Percentiles rank a stretch among this genome's conserved stretches.
These are phyloP conservation scores for Sesbania bispinosa DNA, from an alignment of 306 rosid species.

Conservation along the genomic window DNA sequence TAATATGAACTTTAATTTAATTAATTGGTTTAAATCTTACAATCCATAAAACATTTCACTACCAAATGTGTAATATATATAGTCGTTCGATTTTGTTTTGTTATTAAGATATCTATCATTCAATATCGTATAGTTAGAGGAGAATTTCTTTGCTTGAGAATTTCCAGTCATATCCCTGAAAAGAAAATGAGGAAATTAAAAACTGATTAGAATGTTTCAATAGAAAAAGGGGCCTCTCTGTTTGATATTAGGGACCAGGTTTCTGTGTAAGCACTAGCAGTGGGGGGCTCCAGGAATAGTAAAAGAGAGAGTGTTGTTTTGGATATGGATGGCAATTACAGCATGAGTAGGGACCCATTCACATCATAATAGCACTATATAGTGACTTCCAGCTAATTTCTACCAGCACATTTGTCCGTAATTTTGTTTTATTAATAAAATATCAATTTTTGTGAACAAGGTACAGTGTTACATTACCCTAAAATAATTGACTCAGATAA, in stretches of 20 bases:
- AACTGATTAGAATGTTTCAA: not conserved
- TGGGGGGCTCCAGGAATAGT: not conserved
- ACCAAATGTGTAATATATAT: too few relatives aligned
- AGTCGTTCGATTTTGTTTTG: not conserved
- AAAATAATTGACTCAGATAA: too few relatives aligned
- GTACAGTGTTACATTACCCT: too few relatives aligned
- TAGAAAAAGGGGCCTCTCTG: not conserved
- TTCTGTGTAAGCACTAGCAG: not conserved
- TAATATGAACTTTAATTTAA: not conserved
- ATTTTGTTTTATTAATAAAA: too few relatives aligned
- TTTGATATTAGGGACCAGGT: not conserved
- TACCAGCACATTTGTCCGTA: not conserved
- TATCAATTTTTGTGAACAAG: too few relatives aligned
- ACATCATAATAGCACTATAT: not conserved
- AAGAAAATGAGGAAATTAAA: not conserved
- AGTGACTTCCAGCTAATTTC: constrained; percentile 24
- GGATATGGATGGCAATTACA: constrained; percentile 4
- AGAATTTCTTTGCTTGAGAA: too few relatives aligned
- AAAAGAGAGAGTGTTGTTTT: not conserved
- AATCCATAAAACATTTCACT: too few relatives aligned
- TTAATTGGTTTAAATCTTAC: not conserved
- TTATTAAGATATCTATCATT: too few relatives aligned
- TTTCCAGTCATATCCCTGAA: too few relatives aligned
- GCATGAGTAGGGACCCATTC: not conserved
- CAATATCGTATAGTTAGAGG: not conserved